These are phyloP conservation scores for Sphagnum contortum DNA, from an alignment of 225 moss, liverwort and hornwort genomes.

Conservation along the genomic window DNA sequence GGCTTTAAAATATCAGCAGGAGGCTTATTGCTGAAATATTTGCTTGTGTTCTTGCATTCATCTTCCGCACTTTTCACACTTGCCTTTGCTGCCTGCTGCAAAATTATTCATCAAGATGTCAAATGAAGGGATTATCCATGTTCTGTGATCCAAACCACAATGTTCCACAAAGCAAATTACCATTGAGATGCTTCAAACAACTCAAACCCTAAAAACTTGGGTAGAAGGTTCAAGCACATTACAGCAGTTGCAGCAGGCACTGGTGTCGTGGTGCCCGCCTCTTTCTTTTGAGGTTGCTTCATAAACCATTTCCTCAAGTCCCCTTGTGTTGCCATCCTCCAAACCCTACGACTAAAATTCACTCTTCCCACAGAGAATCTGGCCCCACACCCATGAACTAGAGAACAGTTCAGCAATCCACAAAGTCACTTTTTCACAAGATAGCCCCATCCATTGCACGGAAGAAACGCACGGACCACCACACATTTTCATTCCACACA, in stretches of 20 bases:
- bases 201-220: constrained; percentile 5
- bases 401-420: no score
- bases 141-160: no score
- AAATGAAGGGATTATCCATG: background rate
- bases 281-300: constrained; percentile 60
- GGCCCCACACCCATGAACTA: no score
- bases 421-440: no score
- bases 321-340: constrained; percentile 55
- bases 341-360: no score
- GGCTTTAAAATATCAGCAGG: constrained; percentile 8
- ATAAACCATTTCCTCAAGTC: constrained; percentile 93
- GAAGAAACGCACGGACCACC: no score
- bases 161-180: no score
- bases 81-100: constrained; percentile 29
- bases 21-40: constrained; percentile 27
- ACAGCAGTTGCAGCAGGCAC: constrained; percentile 16
- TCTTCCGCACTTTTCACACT: constrained; percentile 15
- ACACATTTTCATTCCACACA: no score
- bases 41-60: constrained; percentile 28
- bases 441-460: no score
- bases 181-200: no score
- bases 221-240: constrained; percentile 24
- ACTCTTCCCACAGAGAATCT: no score
- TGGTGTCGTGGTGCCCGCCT: background rate
- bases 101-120: background rate